Conservation (phyloP, 441 rosid species). For the Erodium moschatum region DNA sequence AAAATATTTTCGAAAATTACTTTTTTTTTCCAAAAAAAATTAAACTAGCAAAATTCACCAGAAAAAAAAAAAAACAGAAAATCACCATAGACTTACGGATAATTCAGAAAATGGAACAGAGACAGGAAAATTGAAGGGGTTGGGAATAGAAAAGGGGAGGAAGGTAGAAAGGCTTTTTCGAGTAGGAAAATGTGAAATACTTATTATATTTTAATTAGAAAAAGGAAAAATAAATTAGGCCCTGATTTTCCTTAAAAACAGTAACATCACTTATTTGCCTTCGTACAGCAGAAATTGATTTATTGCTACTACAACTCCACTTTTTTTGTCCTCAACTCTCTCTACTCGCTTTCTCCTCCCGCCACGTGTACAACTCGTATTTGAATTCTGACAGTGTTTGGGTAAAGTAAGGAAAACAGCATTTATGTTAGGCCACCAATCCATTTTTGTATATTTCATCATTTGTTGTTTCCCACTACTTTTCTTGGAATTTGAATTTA, state of each 20-base stretch:
- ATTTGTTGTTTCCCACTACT: too few species aligned
- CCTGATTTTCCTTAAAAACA: background rate
- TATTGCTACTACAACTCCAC: background rate
- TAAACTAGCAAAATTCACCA: too few species aligned
- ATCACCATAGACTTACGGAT: slow-evolving; percentile 36
- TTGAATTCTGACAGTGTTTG: too few species aligned
- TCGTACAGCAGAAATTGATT: background rate
- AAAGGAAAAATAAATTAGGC: background rate
- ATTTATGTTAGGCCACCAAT: too few species aligned
- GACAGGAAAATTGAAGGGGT: background rate
- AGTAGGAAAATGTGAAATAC: slow-evolving; percentile 22
- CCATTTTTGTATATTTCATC: too few species aligned
- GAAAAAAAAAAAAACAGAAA: slow-evolving; percentile 3
- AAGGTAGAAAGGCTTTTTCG: slow-evolving; percentile 16
- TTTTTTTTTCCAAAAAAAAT: too few species aligned
- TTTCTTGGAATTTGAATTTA: too few species aligned
- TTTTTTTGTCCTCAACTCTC: background rate
- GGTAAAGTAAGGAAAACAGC: too few species aligned
- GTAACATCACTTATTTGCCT: background rate
- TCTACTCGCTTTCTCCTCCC: too few species aligned
- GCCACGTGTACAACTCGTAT: too few species aligned
- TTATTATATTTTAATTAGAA: background rate
- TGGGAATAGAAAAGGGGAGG: slow-evolving; percentile 8
- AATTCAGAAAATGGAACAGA: slow-evolving; percentile 20
- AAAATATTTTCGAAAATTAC: slow-evolving; percentile 7